phyloP scores from a whole-genome alignment of 805 yeast species.

The Kazachstania martiniae region DNA sequence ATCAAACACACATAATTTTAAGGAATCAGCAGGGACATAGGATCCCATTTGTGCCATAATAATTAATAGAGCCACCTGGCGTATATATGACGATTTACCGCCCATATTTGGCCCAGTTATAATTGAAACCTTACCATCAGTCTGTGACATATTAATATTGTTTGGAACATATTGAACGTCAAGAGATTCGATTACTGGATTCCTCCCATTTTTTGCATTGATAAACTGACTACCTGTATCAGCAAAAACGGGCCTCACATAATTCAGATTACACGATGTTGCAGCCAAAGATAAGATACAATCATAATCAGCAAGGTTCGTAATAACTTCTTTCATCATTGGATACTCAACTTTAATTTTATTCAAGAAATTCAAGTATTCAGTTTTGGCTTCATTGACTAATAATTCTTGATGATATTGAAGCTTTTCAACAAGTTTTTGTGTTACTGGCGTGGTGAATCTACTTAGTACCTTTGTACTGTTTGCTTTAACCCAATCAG shows the following conservation, averaged over 20 bases:
- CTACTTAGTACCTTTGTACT: slow-evolving; percentile 61
- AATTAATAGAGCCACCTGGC: slow-evolving; percentile 38
- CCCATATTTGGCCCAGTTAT: slow-evolving; percentile 60
- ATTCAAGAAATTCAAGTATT: slow-evolving; percentile 26
- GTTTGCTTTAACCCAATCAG: slow-evolving; percentile 66
- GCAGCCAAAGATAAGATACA: slow-evolving; percentile 57
- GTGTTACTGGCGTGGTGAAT: slow-evolving; percentile 54
- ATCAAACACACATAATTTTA: slow-evolving; percentile 58
- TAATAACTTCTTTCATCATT: slow-evolving; percentile 33
- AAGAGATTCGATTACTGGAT: slow-evolving; percentile 54
- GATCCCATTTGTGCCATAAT: slow-evolving; percentile 52
- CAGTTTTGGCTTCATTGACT: slow-evolving; percentile 15
- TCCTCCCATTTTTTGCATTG: slow-evolving; percentile 45
- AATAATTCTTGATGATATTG: slow-evolving; percentile 51
- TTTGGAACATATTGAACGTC: slow-evolving; percentile 51
- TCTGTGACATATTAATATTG: slow-evolving; percentile 39
- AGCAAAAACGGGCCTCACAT: slow-evolving; percentile 41
- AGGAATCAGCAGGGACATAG: slow-evolving; percentile 38
- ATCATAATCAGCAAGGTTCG: slow-evolving; percentile 46
- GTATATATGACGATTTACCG: slow-evolving; percentile 49
- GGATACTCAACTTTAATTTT: slow-evolving; percentile 31
- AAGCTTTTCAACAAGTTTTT: slow-evolving; percentile 39
- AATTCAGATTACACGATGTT: slow-evolving; percentile 39
- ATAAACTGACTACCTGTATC: slow-evolving; percentile 33
- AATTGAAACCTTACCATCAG: slow-evolving; percentile 43